Evolutionary conservation across 192 early-diverging fungal species (phyloP).

Genomic region (Linnemannia exigua): DNA sequence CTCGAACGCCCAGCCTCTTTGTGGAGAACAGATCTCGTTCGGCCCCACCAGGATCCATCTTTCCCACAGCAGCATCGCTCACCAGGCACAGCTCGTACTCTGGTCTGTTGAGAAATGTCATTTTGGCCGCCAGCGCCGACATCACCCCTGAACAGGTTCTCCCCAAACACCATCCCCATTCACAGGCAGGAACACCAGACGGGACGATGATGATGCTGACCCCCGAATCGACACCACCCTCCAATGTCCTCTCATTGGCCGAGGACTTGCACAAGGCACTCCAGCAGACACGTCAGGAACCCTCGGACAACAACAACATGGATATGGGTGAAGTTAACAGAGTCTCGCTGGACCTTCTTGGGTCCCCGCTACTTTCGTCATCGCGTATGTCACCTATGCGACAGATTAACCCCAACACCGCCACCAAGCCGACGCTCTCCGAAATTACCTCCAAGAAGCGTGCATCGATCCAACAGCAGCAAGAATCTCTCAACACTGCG

Average conservation of each 20-base stretch:
- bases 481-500: background rate
- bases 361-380: background rate
- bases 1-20: conserved; percentile 17
- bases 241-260: conserved; percentile 14
- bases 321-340: background rate
- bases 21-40: conserved; percentile 32
- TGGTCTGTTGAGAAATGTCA: background rate
- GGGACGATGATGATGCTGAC: background rate
- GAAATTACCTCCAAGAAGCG: conserved; percentile 41
- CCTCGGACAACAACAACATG: background rate
- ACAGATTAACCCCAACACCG: background rate
- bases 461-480: background rate
- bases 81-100: background rate
- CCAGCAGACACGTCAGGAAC: conserved; percentile 8
- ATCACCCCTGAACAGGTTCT: background rate
- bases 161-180: background rate
- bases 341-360: background rate
- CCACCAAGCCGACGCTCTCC: conserved; percentile 10
- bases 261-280: conserved; percentile 25
- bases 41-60: conserved; percentile 21
- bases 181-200: background rate
- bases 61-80: background rate
- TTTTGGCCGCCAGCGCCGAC: conserved; percentile 1
- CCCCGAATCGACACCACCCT: background rate
- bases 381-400: background rate